Evolutionary conservation across 2,329 filamentous ascomycete species (phyloP).

Genomic region (Arthrinium phaeospermum): DNA sequence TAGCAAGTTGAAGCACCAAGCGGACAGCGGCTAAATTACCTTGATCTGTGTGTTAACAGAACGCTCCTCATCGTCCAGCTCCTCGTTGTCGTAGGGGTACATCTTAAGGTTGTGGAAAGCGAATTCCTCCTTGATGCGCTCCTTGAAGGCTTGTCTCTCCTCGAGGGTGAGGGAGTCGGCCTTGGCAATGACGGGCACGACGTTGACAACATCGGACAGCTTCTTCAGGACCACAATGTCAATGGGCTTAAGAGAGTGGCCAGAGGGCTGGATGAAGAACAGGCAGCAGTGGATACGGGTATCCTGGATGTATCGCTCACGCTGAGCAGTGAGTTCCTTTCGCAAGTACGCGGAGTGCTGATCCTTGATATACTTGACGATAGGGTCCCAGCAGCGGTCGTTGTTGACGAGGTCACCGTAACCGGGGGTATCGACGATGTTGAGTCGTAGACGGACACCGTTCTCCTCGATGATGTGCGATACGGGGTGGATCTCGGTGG

Average conservation of each 20-base stretch:
- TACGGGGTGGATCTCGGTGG: constrained; percentile 96
- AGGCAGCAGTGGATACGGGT: constrained; percentile 99
- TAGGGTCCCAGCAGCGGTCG: constrained; percentile 99
- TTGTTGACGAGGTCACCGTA: constrained; percentile 99
- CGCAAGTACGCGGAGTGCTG: constrained; percentile 99
- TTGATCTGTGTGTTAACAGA: constrained; percentile 95
- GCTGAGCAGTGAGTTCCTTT: constrained; percentile 98
- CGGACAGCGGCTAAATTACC: constrained; percentile 56
- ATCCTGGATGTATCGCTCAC: constrained; percentile 98
- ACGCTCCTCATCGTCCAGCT: constrained; percentile 96
- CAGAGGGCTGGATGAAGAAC: constrained; percentile 99
- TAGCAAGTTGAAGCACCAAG: constrained; percentile 34
- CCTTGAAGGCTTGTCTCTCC: constrained; percentile 96
- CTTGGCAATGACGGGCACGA: constrained; percentile 98
- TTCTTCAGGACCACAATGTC: constrained; percentile 99
- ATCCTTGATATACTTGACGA: constrained; percentile 99
- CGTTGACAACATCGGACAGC: constrained; percentile 98
- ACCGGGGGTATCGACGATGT: constrained; percentile 98
- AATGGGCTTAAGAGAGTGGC: constrained; percentile 97
- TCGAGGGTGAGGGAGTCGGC: constrained; percentile 94
- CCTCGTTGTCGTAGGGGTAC: constrained; percentile 99
- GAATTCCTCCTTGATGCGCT: constrained; percentile 99
- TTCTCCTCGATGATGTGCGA: constrained; percentile 99
- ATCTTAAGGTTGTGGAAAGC: constrained; percentile 99
- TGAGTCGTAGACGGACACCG: constrained; percentile 93